Evolutionary conservation across 371 early-diverging fungal genomes (phyloP), one percentile per base, ranked within the genome.

Genomic region (Actinomortierella ambigua): DNA sequence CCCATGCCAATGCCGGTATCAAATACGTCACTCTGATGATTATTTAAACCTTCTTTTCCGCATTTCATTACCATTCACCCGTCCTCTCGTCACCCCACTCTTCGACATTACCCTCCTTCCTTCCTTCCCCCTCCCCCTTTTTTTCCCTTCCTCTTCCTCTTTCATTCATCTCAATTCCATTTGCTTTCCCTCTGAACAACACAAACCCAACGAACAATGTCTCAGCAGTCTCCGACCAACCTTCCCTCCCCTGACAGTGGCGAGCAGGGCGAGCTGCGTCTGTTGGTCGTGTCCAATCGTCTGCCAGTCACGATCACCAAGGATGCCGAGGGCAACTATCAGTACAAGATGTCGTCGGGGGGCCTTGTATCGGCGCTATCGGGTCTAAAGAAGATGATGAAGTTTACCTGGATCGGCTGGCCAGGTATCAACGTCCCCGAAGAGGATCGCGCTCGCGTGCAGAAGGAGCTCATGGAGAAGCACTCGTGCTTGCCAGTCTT

Each of bases 341-440:
- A 77, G 53, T 96, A 93, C 82, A 89, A 84, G 63, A 95, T 97
- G 90, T 93, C 93, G 54, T 93, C 96, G 0, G 99, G 99, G 50
- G 99, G 99, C 7, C 85, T 99, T 20, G 99, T 99, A 34, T 95
- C 98, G 15, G 99, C 99, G 18, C 84, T 99, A 34, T 90, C 91
- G 41, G 96, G 98, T 8, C 80, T 99, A 41, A 95, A 95, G 79
- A 93, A 95, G 57, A 89, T 90, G 78, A 96, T 98, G 92, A 82
- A 90, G 55, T 99, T 99, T 81, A 93, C 92, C 2, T 99, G 99
- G 99, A 95, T 99, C 66, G 99, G 99, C 20, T 99, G 99, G 95
- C 98, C 99, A 43, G 97, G 93, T 56, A 69, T 94, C 66, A 93
- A 95, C 59, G 83, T 98, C 48, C 88, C 94, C 5, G 77, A 77